A percentile compares a stretch with the other conserved stretches of the same genome.
phyloP scores from a whole-genome alignment of 208 protist species.

The Leishmania amazonensis region DNA sequence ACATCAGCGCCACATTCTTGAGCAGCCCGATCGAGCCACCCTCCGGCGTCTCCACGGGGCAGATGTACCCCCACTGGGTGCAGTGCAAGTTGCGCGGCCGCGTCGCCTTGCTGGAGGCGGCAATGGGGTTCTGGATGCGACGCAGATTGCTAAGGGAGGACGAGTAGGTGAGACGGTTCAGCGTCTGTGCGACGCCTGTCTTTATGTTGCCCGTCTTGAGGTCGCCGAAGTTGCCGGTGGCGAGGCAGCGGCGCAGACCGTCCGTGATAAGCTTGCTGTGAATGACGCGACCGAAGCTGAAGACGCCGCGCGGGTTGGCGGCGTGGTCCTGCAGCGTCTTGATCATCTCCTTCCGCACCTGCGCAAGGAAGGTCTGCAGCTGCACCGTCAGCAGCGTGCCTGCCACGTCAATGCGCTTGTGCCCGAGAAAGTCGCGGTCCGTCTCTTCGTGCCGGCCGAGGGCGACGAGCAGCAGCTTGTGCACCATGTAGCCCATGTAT shows the following conservation, averaged over 20 bases:
- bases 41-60: conserved; percentile 99
- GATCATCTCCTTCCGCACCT: conserved; percentile 98
- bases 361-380: conserved; percentile 95
- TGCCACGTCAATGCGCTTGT: conserved; percentile 98
- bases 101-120: conserved; percentile 99
- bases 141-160: conserved; percentile 98
- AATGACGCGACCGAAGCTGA: conserved; percentile 90
- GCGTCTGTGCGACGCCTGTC: conserved; percentile 96
- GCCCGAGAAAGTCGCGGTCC: conserved; percentile 99
- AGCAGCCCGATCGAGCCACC: conserved; percentile 98
- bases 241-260: conserved; percentile 96
- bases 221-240: conserved; percentile 98
- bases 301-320: conserved; percentile 50
- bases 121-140: conserved; percentile 98
- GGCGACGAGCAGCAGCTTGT: conserved; percentile 95
- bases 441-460: conserved; percentile 91
- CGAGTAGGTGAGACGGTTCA: conserved; percentile 98
- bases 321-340: conserved; percentile 86
- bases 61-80: conserved; percentile 99
- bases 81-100: conserved; percentile 96
- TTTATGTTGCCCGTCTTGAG: conserved; percentile 98
- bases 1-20: conserved; percentile 99
- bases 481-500: conserved; percentile 98
- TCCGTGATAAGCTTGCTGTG: conserved; percentile 96
- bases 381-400: conserved; percentile 96